Percentiles rank a stretch among this genome's conserved stretches.
These are phyloP conservation scores for Vigna nakashimae DNA, from an alignment of 306 rosid species.

Conservation along the genomic window DNA sequence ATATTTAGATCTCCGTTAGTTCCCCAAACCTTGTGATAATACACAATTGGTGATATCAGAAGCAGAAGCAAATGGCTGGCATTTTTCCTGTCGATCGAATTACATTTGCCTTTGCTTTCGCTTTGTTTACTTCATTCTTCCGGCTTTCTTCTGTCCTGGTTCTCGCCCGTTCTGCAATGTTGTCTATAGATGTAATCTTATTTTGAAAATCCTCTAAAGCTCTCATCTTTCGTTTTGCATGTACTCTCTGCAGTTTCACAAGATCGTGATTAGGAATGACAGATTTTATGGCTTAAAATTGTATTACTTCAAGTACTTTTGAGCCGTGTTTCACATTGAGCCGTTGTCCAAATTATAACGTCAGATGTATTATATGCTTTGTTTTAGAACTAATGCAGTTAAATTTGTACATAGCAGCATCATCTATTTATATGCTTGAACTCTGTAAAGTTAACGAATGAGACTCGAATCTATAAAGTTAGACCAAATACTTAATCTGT, in stretches of 20 bases:
- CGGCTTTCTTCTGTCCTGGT: constrained; percentile 51
- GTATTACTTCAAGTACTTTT: no score
- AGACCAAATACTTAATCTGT: neutral
- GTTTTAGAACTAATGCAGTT: neutral
- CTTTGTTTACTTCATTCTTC: constrained; percentile 55
- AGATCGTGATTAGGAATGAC: constrained; percentile 30
- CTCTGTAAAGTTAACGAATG: neutral
- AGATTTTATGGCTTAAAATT: constrained; percentile 10
- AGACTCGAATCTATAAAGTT: neutral
- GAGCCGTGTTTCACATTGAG: neutral
- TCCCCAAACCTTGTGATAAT: constrained; percentile 3
- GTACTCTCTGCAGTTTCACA: constrained; percentile 52
- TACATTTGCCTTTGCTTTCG: constrained; percentile 60
- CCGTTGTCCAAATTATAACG: neutral
- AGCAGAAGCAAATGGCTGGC: constrained; percentile 63
- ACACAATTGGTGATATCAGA: constrained; percentile 48
- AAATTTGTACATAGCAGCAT: neutral
- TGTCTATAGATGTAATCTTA: constrained; percentile 45
- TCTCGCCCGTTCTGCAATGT: constrained; percentile 65
- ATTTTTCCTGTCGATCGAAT: constrained; percentile 66
- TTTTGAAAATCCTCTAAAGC: constrained; percentile 38
- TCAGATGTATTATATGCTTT: neutral
- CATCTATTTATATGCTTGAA: neutral
- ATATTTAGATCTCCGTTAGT: constrained; percentile 19
- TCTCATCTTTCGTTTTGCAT: constrained; percentile 50